A percentile compares a stretch with the other conserved stretches of the same genome.
phyloP scores from a whole-genome alignment of 768 basidiomycete genomes.

The Leccinum uliginosum region DNA sequence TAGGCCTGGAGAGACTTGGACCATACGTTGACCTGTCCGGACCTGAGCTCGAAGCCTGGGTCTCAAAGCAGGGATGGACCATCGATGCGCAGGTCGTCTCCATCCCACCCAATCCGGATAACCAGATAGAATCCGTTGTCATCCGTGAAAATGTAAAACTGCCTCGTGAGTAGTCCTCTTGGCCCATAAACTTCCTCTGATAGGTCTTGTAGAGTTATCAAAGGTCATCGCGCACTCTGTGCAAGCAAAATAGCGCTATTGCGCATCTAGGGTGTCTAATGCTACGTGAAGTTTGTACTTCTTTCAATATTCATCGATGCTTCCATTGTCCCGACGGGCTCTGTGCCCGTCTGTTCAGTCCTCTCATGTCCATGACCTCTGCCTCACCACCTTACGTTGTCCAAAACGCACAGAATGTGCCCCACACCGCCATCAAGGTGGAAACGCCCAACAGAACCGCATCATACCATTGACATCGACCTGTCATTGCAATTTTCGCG shows the following conservation, averaged over 20 bases:
- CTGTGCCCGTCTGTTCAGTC: not conserved
- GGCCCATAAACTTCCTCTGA: not conserved
- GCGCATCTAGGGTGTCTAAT: constrained; percentile 2
- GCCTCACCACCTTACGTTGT: constrained; percentile 19
- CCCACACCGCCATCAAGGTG: constrained; percentile 70
- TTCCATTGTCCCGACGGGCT: not conserved
- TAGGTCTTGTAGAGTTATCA: constrained; percentile 51
- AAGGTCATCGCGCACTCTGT: constrained; percentile 74
- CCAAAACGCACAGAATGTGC: constrained; percentile 63
- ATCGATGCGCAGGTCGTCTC: constrained; percentile 56
- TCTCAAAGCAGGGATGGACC: constrained; percentile 65
- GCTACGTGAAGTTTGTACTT: not conserved
- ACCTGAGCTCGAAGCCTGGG: constrained; percentile 52
- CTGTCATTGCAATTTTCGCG: constrained; percentile 59
- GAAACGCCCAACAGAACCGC: constrained; percentile 48
- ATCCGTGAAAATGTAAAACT: constrained; percentile 81
- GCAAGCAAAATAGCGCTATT: constrained; percentile 39
- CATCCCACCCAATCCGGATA: constrained; percentile 81
- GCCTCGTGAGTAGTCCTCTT: constrained; percentile 53
- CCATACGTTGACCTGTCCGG: constrained; percentile 72
- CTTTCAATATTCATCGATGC: too few relatives aligned
- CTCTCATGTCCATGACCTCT: not conserved
- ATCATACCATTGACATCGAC: constrained; percentile 49
- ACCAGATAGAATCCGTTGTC: constrained; percentile 81
- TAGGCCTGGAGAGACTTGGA: constrained; percentile 60